Base-by-base conservation (phyloP, 2,329 filamentous ascomycete species). In the Ophiocordyceps unilateralis region DNA sequence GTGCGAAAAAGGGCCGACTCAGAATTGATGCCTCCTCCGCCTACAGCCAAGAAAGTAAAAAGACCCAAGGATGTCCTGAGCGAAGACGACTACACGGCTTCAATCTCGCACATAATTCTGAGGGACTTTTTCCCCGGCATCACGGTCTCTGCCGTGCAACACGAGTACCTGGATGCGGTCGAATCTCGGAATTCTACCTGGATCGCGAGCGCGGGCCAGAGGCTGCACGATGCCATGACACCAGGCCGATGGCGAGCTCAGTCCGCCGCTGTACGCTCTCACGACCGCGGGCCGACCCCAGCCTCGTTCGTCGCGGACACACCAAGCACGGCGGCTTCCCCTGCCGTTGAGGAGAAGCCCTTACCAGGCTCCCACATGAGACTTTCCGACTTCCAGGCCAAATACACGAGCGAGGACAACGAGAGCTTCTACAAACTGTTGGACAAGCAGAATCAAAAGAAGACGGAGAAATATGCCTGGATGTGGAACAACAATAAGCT, bases 401-500 rank as follows among this genome's bases (percentile, higher is more conserved):
- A 84, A 51, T 96, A 95, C 63, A 98, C 89, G 1, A 94, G 86
- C 55, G 91, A 98, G 60, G 91, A 98, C 58, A 96, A 96, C 56
- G 91, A 95, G 57, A 93, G 84, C 52, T 96, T 98, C 65, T 93
- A 94, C 61, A 82, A 81, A 52, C 69, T 98, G 1, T 67, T 96
- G 23, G 91, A 98, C 63, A 83, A 80, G 54, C 86, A 95, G 55
- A 98, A 95, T 55, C 72, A 79, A 47, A 89, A 87, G 58, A 76
- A 72, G 41, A 80, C 83, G 1, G 81, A 88, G 54, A 93, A 89
- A 53, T 83, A 94, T 55, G 78, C 78, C 1, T 95, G 89, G 83
- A 68, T 96, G 39, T 93, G 87, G 78, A 73, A 77, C 10, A 83
- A 79, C 23, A 95, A 96, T 63, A 89, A 89, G 57, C 74, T 95